Evolutionary conservation across 192 early-diverging fungal genomes (phyloP).

Genomic region (Oehlia diaphana): DNA sequence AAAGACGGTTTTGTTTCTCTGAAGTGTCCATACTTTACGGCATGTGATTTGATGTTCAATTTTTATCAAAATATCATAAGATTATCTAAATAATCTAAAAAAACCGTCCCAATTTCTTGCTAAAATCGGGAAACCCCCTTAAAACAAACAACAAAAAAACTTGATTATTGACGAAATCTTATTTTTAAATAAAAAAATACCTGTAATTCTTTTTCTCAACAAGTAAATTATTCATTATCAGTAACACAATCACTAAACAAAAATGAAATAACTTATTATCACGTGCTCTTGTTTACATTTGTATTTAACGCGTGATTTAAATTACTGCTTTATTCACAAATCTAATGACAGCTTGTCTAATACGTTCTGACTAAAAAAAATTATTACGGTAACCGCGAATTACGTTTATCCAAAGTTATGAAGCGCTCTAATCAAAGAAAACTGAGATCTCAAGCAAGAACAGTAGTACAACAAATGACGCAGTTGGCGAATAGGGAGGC

Average conservation of each 20-base stretch:
- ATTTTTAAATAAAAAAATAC: no score
- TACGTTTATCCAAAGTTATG: not conserved
- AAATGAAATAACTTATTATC: not conserved
- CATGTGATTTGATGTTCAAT: no score
- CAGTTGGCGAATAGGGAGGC: not conserved
- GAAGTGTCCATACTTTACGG: no score
- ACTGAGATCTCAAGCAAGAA: not conserved
- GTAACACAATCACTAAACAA: not conserved
- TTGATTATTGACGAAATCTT: no score
- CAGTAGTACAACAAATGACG: not conserved
- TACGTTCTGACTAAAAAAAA: not conserved
- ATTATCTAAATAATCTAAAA: no score
- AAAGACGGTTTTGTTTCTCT: constrained; percentile 35
- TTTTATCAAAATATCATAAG: no score
- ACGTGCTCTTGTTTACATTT: not conserved
- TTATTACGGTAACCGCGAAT: not conserved
- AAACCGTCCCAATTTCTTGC: no score
- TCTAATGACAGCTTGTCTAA: not conserved
- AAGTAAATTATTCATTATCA: not conserved
- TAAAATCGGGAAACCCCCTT: no score
- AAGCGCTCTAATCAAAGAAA: not conserved
- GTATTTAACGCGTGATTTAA: not conserved
- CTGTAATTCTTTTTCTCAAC: no score
- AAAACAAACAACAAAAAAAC: no score
- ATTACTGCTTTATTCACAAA: not conserved